Base-by-base conservation (phyloP, 352 stramenopile species). In the Plasmopara viticola region DNA sequence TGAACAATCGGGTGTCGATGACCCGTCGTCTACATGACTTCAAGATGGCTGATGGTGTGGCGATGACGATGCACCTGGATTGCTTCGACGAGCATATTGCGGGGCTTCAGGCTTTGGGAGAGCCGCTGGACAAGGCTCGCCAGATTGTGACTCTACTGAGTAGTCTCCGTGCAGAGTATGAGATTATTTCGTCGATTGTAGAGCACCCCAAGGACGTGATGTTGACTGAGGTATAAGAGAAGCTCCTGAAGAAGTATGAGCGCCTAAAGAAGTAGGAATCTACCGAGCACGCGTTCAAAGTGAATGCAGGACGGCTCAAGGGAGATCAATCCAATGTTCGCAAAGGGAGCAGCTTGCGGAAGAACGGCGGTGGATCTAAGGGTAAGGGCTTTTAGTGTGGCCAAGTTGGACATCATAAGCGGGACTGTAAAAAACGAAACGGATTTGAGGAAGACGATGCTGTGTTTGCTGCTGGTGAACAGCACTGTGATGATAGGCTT, bases 161-260 rank as follows among this genome's bases (percentile, higher is more conserved):
- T 12, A 7, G 42, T 15, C 9, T 35, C 12, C 20, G 20, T 6
- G 6, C 4, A 7, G 20, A 47, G 12, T 35, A 47, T 9, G 42
- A 47, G 42, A 9, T 47, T n/a, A 47, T 47, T 8, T 28, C 42
- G 14, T 47, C 42, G 8, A 47, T 47, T 20, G 42, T 47, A 20
- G 14, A 35, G 9, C 37, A 35, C 42, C 4, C 18, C 20, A 35
- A 47, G 20, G 42, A 47, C 42, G 9, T 47, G 7, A 35, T 20
- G 5, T 20, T 47, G 14, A 25, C 18, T 17, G 42, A 47, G 7
- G 9, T 47, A 8, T 37, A 47, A 20, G 20, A 35, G 42, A 47
- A 47, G 42, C 20, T 47, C 3, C 6, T 45, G 7, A 31, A 45
- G 1, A 15, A 45, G 2, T 30, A 45, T 20, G n/a, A 45, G 18